Evolutionary conservation across 805 yeast genomes (phyloP).

Genomic region (Sugiyamaella valdiviana): DNA sequence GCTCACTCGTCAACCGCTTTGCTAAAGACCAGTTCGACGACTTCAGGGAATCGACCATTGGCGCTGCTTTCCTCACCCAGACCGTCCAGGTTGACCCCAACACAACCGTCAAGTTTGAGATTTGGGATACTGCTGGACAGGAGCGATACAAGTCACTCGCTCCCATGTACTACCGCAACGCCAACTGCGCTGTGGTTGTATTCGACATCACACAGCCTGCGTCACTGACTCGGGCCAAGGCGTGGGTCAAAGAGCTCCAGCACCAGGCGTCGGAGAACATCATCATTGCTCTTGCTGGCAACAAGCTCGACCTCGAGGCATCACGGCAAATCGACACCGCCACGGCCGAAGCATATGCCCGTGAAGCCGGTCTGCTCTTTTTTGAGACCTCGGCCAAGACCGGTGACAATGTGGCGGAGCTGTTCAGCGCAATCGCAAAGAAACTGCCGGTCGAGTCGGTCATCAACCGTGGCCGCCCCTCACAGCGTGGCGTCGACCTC

Average conservation of each 20-base stretch:
- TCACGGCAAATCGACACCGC: conserved; percentile 42
- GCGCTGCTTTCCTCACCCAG: conserved; percentile 96
- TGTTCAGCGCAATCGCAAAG: conserved; percentile 43
- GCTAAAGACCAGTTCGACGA: conserved; percentile 65
- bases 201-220: conserved; percentile 64
- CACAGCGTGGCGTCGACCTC: conserved; percentile 32
- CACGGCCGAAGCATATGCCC: conserved; percentile 45
- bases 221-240: conserved; percentile 72
- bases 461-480: conserved; percentile 15
- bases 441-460: conserved; percentile 41
- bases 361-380: conserved; percentile 45
- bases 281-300: conserved; percentile 82
- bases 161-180: conserved; percentile 77
- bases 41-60: conserved; percentile 84
- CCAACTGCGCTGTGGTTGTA: conserved; percentile 80
- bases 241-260: conserved; percentile 88
- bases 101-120: conserved; percentile 43
- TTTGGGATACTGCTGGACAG: conserved; percentile 93
- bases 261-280: conserved; percentile 70
- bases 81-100: conserved; percentile 45
- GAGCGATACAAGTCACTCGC: conserved; percentile 77
- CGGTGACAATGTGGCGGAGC: conserved; percentile 51
- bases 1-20: conserved; percentile 77
- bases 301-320: conserved; percentile 61
- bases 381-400: conserved; percentile 65